Evolutionary conservation across 305 asterid species (phyloP), one percentile per base, ranked within the genome.

Genomic region (Euphrasia arctica): DNA sequence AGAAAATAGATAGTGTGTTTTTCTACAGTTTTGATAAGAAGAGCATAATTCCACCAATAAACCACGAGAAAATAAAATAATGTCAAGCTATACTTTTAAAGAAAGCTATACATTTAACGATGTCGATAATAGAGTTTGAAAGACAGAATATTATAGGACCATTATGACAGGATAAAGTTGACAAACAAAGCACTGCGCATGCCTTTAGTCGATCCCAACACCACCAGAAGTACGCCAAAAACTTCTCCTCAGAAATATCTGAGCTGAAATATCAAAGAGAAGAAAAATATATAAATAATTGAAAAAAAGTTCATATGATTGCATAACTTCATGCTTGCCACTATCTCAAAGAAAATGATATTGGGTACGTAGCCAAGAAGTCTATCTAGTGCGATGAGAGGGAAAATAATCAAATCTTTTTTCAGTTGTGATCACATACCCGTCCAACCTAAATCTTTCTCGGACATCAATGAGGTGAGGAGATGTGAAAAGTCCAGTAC

Each of bases 391-490:
- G 12, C 18, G 47, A 22, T 9, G 43, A 25, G 43, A 43, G 63
- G 60, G 27, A 47, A 63, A 25, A 36, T 56, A 63, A 43, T 73
- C 28, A 39, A 31, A 50, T 50, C 59, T 42, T 25, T 28, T 56
- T 64, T 28, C 49, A 34, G 51, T 54, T 18, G 49, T 15, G 59
- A 63, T 71, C 66, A 78, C 86, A 65, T 75, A 93, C 99, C 99
- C 97, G 65, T 93, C 82, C 79, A 90, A 65, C 32, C 82, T 81
- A 79, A 93, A 93, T 77, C 99, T 83, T 84, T 93, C 99, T 56
- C 99, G 89, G 76, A 93, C 80, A 75, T 93, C 99, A 76, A 93
- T 90, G 68, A 93, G 95, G 80, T 93, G 99, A 15, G 99, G 97
- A 56, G 99, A 90, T 50, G 97, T 90, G 88, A 88, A 93, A 74